Evolutionary conservation across 495 filamentous ascomycete species (phyloP).

Genomic region (Annulohypoxylon moriforme): DNA sequence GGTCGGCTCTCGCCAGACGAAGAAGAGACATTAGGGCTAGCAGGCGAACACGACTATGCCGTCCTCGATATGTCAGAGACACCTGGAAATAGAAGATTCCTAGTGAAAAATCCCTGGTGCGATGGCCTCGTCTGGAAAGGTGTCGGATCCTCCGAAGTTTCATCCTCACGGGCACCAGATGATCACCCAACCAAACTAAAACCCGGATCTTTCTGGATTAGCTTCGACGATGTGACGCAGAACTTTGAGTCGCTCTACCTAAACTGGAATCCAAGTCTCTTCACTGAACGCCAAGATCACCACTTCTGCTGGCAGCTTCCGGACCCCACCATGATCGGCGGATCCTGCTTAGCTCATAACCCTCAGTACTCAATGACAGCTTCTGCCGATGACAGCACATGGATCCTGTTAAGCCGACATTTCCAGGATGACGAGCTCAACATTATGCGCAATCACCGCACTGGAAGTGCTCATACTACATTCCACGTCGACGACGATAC

Average conservation of each 20-base stretch:
- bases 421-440: constrained; percentile 67
- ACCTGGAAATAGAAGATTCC: constrained; percentile 70
- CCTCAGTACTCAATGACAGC: constrained; percentile 83
- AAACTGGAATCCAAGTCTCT: constrained; percentile 95
- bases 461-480: constrained; percentile 12
- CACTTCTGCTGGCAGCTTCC: constrained; percentile 90
- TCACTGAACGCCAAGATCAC: constrained; percentile 81
- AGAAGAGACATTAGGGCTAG: constrained; percentile 82
- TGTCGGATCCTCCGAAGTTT: constrained; percentile 40
- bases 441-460: constrained; percentile 49
- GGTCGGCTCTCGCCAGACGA: constrained; percentile 78
- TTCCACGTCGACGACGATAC: neutral
- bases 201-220: constrained; percentile 92
- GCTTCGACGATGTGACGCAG: constrained; percentile 82
- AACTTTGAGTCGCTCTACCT: constrained; percentile 95
- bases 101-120: constrained; percentile 97
- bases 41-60: constrained; percentile 93
- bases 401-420: constrained; percentile 87
- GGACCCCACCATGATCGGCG: constrained; percentile 62
- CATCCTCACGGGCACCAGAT: constrained; percentile 22
- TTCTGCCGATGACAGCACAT: constrained; percentile 69
- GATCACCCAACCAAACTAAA: constrained; percentile 47
- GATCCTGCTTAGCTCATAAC: constrained; percentile 73
- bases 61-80: constrained; percentile 80
- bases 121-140: constrained; percentile 76